A percentile compares a stretch with the other conserved stretches of the same genome.
These are phyloP conservation scores for Camelina sativa DNA, from an alignment of 345 rosid species.

Conservation along the genomic window DNA sequence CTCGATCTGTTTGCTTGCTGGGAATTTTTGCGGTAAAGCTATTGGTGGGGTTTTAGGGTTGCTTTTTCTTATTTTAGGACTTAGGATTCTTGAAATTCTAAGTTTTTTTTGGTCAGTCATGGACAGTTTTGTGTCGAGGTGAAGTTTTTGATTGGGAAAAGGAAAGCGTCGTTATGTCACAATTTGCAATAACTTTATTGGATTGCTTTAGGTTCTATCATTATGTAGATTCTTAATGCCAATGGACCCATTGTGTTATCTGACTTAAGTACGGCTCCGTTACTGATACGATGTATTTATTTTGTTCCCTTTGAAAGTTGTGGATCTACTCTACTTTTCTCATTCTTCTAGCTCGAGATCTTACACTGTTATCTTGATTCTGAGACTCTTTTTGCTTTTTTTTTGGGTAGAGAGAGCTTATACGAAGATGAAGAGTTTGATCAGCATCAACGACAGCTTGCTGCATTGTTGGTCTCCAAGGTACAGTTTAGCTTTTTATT, in stretches of 20 bases:
- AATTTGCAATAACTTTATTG: not conserved
- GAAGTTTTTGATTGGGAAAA: constrained; percentile 10
- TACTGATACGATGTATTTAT: not conserved
- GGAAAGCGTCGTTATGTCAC: not conserved
- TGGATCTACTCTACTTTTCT: constrained; percentile 20
- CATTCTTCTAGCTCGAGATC: constrained; percentile 18
- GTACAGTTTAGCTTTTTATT: constrained; percentile 41
- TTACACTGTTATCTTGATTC: constrained; percentile 2
- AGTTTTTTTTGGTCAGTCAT: not conserved
- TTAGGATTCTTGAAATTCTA: not conserved
- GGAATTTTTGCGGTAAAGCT: not conserved
- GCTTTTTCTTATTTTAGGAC: constrained; percentile 3
- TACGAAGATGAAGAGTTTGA: constrained; percentile 95
- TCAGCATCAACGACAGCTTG: constrained; percentile 87
- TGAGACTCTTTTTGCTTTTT: not conserved
- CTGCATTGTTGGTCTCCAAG: constrained; percentile 91
- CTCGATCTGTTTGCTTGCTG: constrained; percentile 29
- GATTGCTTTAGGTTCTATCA: not conserved
- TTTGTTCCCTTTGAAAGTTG: constrained; percentile 2
- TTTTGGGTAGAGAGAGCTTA: constrained; percentile 70
- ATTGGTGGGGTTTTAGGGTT: constrained; percentile 23
- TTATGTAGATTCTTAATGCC: not conserved
- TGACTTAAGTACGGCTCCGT: not conserved
- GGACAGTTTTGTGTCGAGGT: not conserved
- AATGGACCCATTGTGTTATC: not conserved